phyloP scores from a whole-genome alignment of 345 rosid genomes.

The Punica granatum region DNA sequence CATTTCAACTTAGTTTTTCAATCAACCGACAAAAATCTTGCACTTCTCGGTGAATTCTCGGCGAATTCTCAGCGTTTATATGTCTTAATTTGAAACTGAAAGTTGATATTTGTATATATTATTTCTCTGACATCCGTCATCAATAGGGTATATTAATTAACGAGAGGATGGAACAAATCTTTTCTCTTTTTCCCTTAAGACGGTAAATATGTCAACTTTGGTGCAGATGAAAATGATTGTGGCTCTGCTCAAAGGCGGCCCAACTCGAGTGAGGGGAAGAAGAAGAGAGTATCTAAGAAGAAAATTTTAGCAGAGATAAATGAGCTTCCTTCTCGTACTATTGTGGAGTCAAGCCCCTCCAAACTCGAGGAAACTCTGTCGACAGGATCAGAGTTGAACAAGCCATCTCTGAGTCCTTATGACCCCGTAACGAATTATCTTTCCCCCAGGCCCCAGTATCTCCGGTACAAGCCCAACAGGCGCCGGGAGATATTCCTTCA shows the following conservation, averaged over 20 bases:
- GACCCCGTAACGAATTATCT: conserved; percentile 26
- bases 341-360: not conserved
- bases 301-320: conserved; percentile 35
- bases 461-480: conserved; percentile 35
- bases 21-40: not conserved
- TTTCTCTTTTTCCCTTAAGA: not conserved
- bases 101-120: no score
- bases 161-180: no score
- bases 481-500: conserved; percentile 22
- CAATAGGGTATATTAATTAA: no score
- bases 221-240: conserved; percentile 27
- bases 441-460: conserved; percentile 40
- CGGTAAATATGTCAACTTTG: not conserved
- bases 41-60: not conserved
- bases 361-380: not conserved
- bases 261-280: conserved; percentile 13
- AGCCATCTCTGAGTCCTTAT: conserved; percentile 16
- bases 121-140: no score
- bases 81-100: not conserved
- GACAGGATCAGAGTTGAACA: not conserved
- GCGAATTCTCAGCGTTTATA: no score
- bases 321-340: conserved; percentile 9
- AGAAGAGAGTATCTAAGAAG: conserved; percentile 18
- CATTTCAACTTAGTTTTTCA: not conserved
- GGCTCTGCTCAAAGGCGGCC: conserved; percentile 6